Conservation (phyloP, 2,329 filamentous ascomycete species). For the Pyrenochaeta sp. region DNA sequence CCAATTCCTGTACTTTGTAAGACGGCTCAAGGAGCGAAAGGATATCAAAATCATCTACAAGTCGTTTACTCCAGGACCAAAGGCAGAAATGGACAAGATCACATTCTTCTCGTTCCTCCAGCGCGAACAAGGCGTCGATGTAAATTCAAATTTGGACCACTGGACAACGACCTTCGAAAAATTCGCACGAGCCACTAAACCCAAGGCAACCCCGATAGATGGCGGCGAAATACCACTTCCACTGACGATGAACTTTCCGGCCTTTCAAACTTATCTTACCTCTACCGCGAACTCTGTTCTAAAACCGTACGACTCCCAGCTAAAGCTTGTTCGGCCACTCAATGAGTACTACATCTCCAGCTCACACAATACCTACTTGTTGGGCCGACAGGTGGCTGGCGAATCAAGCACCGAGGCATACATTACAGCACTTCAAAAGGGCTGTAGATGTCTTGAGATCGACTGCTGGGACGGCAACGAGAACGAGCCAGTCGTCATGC, state of each 20-base stretch:
- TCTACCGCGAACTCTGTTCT: conserved; percentile 70
- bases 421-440: conserved; percentile 83
- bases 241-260: conserved; percentile 75
- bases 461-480: conserved; percentile 97
- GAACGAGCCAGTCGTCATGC: conserved; percentile 86
- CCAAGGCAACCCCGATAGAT: conserved; percentile 52
- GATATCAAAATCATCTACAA: conserved; percentile 81
- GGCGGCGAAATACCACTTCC: conserved; percentile 50
- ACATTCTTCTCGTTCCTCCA: conserved; percentile 81
- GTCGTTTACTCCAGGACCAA: conserved; percentile 60
- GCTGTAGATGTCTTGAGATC: conserved; percentile 94
- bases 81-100: conserved; percentile 69
- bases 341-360: conserved; percentile 99
- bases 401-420: conserved; percentile 95
- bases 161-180: conserved; percentile 79
- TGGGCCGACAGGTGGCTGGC: conserved; percentile 88
- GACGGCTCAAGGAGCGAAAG: conserved; percentile 80
- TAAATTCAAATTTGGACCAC: conserved; percentile 67
- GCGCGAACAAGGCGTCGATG: conserved; percentile 76
- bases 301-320: conserved; percentile 65
- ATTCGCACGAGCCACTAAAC: conserved; percentile 58
- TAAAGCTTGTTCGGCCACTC: conserved; percentile 78
- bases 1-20: conserved; percentile 85
- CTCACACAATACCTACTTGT: conserved; percentile 96
- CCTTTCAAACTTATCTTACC: conserved; percentile 68